Evolutionary conservation across 805 yeast species (phyloP).

Genomic region (Ogataea pini): DNA sequence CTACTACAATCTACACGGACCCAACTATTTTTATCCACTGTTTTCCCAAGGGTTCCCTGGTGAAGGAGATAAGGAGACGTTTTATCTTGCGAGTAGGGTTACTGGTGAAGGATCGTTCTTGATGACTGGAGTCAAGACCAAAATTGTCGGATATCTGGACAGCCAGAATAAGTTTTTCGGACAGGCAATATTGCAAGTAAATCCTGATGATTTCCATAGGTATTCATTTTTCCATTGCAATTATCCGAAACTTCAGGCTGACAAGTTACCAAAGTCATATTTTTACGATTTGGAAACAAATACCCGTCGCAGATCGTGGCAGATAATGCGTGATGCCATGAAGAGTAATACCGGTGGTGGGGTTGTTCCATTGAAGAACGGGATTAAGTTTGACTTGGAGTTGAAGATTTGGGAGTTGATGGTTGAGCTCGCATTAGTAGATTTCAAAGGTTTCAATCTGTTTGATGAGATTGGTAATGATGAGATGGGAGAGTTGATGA

Average conservation of each 20-base stretch:
- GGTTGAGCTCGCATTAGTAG: slow-evolving; percentile 22
- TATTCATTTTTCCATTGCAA: slow-evolving; percentile 35
- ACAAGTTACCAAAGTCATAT: slow-evolving; percentile 22
- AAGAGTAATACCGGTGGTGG: slow-evolving; percentile 30
- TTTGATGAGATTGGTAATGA: slow-evolving; percentile 29
- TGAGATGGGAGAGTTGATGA: slow-evolving; percentile 27
- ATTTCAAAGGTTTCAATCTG: slow-evolving; percentile 30
- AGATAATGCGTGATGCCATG: slow-evolving; percentile 32
- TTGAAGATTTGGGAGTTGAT: slow-evolving; percentile 30
- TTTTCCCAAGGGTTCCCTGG: slow-evolving; percentile 75
- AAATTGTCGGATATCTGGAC: slow-evolving; percentile 33
- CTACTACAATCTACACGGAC: slow-evolving; percentile 69
- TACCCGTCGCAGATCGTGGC: slow-evolving; percentile 29
- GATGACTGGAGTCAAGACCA: slow-evolving; percentile 32
- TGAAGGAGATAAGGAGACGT: slow-evolving; percentile 81
- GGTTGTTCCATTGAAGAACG: slow-evolving; percentile 19
- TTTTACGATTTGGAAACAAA: slow-evolving; percentile 21
- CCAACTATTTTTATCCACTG: slow-evolving; percentile 63
- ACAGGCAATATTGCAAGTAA: slow-evolving; percentile 34
- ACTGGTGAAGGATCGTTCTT: slow-evolving; percentile 30
- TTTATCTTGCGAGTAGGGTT: slow-evolving; percentile 64
- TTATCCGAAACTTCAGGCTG: slow-evolving; percentile 33
- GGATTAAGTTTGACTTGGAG: slow-evolving; percentile 29
- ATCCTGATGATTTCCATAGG: slow-evolving; percentile 28
- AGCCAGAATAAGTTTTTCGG: slow-evolving; percentile 28